phyloP scores from a whole-genome alignment of 2,329 filamentous ascomycete species.

The Neonectria faginata region DNA sequence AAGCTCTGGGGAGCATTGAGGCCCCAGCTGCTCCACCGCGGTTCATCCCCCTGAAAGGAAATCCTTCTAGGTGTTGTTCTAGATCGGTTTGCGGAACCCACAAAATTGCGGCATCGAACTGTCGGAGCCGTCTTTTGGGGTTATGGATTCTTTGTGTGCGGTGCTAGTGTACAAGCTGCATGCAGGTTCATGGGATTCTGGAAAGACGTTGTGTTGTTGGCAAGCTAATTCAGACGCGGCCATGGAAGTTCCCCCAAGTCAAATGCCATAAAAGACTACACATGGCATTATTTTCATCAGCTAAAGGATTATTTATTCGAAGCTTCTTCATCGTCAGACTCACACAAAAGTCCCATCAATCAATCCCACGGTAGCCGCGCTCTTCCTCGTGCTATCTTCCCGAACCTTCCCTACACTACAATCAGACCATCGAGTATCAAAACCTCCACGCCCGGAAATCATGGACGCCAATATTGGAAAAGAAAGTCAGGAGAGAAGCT shows the following conservation, averaged over 20 bases:
- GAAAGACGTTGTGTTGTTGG: not conserved
- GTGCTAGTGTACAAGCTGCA: not conserved
- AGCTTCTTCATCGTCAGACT: not conserved
- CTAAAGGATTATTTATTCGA: not conserved
- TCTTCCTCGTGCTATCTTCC: not conserved
- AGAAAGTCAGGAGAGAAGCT: constrained; percentile 22
- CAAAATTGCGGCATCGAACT: constrained; percentile 23
- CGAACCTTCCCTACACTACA: not conserved
- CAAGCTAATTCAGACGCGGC: not conserved
- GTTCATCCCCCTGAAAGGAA: constrained; percentile 28
- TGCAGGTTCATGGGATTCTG: not conserved
- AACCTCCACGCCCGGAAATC: not conserved
- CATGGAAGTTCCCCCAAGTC: not conserved
- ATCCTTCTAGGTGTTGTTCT: constrained; percentile 25
- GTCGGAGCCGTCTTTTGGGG: constrained; percentile 13
- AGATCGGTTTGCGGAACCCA: constrained; percentile 21
- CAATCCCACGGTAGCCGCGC: not conserved
- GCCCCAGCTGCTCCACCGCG: constrained; percentile 33
- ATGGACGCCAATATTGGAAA: not conserved
- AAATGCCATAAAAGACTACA: not conserved
- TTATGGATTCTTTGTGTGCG: not conserved
- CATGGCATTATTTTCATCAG: not conserved
- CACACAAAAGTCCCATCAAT: not conserved
- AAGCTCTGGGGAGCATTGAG: constrained; percentile 26
- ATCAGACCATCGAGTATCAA: not conserved